Evolutionary conservation across 2,329 filamentous ascomycete species (phyloP).

Genomic region (Didymella sp.): DNA sequence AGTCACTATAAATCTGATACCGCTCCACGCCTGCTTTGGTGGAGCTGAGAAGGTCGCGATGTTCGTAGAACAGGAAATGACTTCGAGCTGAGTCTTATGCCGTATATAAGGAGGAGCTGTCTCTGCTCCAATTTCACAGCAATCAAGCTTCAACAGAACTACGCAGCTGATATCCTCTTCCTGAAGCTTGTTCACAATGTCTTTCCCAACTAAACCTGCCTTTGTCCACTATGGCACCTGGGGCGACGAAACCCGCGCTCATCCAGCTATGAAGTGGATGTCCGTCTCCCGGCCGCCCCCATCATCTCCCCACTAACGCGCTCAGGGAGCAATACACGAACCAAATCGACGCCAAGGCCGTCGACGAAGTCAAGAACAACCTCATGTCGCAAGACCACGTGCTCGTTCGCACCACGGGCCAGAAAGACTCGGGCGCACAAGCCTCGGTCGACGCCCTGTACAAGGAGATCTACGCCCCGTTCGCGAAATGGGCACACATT

Average conservation of each 20-base stretch:
- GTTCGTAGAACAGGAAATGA: neutral
- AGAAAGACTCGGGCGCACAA: conserved; percentile 11
- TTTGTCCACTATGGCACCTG: conserved; percentile 21
- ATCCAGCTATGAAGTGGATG: conserved; percentile 27
- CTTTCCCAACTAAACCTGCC: conserved; percentile 20
- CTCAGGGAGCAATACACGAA: conserved; percentile 21
- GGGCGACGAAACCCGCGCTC: conserved; percentile 19
- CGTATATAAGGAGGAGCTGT: neutral
- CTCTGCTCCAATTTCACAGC: neutral
- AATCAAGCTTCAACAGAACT: neutral
- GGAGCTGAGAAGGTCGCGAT: neutral
- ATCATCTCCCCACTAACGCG: neutral
- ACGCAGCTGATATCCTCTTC: no score
- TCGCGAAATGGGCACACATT: conserved; percentile 12
- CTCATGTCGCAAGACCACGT: conserved; percentile 10
- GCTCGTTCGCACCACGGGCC: conserved; percentile 17
- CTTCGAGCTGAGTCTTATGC: neutral
- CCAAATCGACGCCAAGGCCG: conserved; percentile 16
- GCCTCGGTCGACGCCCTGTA: conserved; percentile 5
- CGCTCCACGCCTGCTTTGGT: neutral
- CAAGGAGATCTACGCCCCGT: conserved; percentile 21
- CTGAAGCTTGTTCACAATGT: no score
- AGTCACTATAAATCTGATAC: neutral
- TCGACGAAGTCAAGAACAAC: conserved; percentile 6
- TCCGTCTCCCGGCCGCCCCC: neutral